Percentiles rank a stretch among this genome's conserved stretches.
phyloP scores from a whole-genome alignment of 2,329 filamentous ascomycete genomes.

The Polychaeton citri region DNA sequence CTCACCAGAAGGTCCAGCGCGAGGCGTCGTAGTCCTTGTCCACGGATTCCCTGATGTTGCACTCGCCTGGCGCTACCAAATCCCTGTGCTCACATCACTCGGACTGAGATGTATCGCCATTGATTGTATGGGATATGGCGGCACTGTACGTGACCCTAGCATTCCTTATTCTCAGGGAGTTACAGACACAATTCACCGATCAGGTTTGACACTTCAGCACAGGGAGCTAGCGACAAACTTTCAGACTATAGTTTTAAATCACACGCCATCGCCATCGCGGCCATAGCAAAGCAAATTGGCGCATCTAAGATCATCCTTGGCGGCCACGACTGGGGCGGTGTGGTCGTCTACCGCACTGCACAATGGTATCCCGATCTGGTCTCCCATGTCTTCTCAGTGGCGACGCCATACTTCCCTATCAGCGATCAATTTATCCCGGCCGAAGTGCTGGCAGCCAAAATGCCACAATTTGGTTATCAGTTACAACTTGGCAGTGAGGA shows the following conservation, averaged over 20 bases:
- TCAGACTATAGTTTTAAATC: constrained; percentile 58
- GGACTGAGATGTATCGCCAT: constrained; percentile 70
- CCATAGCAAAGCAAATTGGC: constrained; percentile 48
- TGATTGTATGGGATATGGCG: constrained; percentile 77
- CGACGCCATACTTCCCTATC: constrained; percentile 52
- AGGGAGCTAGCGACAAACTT: constrained; percentile 20
- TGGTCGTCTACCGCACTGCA: constrained; percentile 59
- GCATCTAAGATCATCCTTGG: constrained; percentile 58
- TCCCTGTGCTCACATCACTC: constrained; percentile 59
- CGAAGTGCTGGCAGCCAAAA: constrained; percentile 43
- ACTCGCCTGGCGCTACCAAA: constrained; percentile 81
- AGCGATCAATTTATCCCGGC: constrained; percentile 39
- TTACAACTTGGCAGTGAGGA: constrained; percentile 49
- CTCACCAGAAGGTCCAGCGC: constrained; percentile 18
- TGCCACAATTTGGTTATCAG: constrained; percentile 73
- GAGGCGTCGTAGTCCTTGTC: constrained; percentile 43
- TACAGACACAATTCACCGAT: neutral
- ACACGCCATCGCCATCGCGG: constrained; percentile 60
- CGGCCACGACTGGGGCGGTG: constrained; percentile 74
- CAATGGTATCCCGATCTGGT: constrained; percentile 62
- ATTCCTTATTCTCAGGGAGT: neutral
- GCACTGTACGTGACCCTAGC: constrained; percentile 39
- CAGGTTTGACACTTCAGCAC: too few species aligned
- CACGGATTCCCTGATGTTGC: constrained; percentile 76
- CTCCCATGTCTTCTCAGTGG: constrained; percentile 63